Conservation (phyloP, 1,284 basidiomycete species). For the Phylloporus gajari region DNA sequence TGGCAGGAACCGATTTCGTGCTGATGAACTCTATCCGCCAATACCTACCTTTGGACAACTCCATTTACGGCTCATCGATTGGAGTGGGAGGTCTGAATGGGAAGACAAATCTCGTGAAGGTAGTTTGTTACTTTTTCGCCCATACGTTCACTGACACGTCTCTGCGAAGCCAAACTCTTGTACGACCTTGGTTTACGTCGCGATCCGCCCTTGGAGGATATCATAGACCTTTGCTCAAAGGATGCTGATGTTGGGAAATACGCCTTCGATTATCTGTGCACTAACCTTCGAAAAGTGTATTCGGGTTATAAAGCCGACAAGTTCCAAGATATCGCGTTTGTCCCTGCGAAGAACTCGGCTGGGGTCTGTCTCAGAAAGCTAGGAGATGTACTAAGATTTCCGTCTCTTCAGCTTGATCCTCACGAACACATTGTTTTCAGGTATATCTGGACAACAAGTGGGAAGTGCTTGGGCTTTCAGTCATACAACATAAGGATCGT, state of each 20-base stretch:
- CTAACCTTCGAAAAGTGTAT: conserved; percentile 72
- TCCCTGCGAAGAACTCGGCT: background rate
- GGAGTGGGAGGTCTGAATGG: conserved; percentile 54
- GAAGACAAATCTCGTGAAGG: conserved; percentile 35
- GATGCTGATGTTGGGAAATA: background rate
- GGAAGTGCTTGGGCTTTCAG: background rate
- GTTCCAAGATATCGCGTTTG: conserved; percentile 55
- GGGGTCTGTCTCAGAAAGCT: conserved; percentile 54
- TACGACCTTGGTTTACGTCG: conserved; percentile 8
- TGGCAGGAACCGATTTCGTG: conserved; percentile 58
- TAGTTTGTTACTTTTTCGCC: background rate
- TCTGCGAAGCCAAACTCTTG: conserved; percentile 4
- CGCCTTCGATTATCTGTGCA: conserved; percentile 81
- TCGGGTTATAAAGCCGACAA: conserved; percentile 64
- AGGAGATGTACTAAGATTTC: conserved; percentile 62
- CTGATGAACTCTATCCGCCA: conserved; percentile 86
- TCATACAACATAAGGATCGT: background rate
- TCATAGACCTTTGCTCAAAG: conserved; percentile 66
- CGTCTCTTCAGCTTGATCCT: background rate
- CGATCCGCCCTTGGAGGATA: conserved; percentile 59
- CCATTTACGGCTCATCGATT: conserved; percentile 84
- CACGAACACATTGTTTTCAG: background rate
- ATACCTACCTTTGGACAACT: conserved; percentile 75
- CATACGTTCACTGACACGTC: background rate
- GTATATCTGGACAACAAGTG: background rate